Conservation (phyloP, 805 yeast genomes). For the Yueomyces sp. region DNA sequence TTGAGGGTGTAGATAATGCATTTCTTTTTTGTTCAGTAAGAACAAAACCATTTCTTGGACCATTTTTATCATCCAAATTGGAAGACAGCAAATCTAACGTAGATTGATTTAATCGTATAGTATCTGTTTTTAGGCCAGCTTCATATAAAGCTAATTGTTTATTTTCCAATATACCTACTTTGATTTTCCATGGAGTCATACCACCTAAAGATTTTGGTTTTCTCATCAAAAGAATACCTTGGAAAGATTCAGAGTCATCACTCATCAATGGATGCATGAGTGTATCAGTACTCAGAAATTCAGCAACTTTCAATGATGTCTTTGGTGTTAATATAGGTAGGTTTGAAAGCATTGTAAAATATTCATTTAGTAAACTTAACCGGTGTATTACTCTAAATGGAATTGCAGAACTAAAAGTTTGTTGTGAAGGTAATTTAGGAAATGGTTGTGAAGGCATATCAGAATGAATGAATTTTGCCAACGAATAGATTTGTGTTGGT, state of each 20-base stretch:
- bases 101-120: slow-evolving; percentile 20
- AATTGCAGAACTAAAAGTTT: slow-evolving; percentile 29
- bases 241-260: slow-evolving; percentile 24
- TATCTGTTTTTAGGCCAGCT: slow-evolving; percentile 37
- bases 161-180: slow-evolving; percentile 49
- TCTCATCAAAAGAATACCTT: slow-evolving; percentile 52
- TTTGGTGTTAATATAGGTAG: slow-evolving; percentile 46
- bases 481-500: slow-evolving; percentile 39
- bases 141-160: slow-evolving; percentile 40
- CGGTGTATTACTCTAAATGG: slow-evolving; percentile 58
- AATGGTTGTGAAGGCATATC: slow-evolving; percentile 6
- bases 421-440: slow-evolving; percentile 38
- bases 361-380: slow-evolving; percentile 39
- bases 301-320: slow-evolving; percentile 40
- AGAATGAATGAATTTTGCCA: slow-evolving; percentile 44
- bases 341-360: slow-evolving; percentile 41
- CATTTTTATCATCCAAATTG: slow-evolving; percentile 17
- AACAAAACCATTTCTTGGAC: slow-evolving; percentile 18
- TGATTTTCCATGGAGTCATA: slow-evolving; percentile 51
- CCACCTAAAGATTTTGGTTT: slow-evolving; percentile 40
- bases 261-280: slow-evolving; percentile 44
- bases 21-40: slow-evolving; percentile 27
- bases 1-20: slow-evolving; percentile 26
- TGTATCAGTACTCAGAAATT: slow-evolving; percentile 54
- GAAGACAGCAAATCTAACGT: slow-evolving; percentile 23